Percentiles rank a stretch among this genome's conserved stretches.
Conservation (phyloP, 805 yeast species). For the Saccharomycopsis synnaedendra region DNA sequence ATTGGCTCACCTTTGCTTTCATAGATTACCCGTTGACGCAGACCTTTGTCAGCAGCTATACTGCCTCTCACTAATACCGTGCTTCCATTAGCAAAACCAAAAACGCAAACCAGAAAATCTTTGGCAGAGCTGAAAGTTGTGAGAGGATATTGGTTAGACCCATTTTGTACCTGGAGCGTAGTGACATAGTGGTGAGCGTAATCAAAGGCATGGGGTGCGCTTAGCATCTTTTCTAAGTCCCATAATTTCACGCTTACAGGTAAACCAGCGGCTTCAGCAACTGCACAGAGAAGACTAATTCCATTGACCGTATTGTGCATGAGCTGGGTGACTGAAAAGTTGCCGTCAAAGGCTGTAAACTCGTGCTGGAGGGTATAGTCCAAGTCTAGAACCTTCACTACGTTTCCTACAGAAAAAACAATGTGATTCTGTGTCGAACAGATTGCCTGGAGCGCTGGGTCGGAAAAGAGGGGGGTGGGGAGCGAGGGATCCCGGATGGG, state of each 20-base stretch:
- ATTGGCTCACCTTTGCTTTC: conserved; percentile 65
- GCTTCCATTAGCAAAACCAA: conserved; percentile 79
- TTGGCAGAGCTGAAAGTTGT: conserved; percentile 39
- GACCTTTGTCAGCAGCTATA: conserved; percentile 75
- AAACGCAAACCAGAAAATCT: conserved; percentile 52
- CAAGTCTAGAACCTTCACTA: conserved; percentile 44
- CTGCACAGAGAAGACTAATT: conserved; percentile 44
- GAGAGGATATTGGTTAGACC: conserved; percentile 68
- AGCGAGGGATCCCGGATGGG: conserved; percentile 80
- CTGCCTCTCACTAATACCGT: conserved; percentile 83
- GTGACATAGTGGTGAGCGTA: conserved; percentile 37
- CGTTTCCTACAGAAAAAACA: conserved; percentile 44
- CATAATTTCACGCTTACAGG: conserved; percentile 64
- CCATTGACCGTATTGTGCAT: conserved; percentile 30
- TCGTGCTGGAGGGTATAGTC: conserved; percentile 34
- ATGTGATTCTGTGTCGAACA: conserved; percentile 45
- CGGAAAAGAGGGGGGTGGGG: conserved; percentile 62
- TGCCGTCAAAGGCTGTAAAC: conserved; percentile 56
- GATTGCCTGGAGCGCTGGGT: conserved; percentile 56
- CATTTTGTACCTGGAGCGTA: conserved; percentile 52
- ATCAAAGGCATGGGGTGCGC: conserved; percentile 23
- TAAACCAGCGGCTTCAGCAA: conserved; percentile 64
- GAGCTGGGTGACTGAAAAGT: conserved; percentile 52
- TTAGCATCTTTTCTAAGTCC: conserved; percentile 46
- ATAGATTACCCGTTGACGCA: conserved; percentile 72